Conservation (phyloP, 2,329 filamentous ascomycete species). For the Verticillium nonalfalfae region DNA sequence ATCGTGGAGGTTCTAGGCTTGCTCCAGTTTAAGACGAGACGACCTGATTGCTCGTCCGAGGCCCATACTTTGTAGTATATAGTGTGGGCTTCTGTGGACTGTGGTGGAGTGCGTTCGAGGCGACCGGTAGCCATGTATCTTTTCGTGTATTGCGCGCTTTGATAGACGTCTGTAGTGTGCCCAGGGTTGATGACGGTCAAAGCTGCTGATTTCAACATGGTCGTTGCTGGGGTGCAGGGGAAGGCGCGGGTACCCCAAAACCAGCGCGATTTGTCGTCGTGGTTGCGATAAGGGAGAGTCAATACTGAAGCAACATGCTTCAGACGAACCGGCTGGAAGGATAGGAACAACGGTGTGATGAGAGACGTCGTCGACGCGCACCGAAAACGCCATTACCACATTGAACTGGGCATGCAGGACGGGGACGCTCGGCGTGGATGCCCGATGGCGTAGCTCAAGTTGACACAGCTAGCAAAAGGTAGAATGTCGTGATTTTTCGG, state of each 20-base stretch:
- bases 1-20: not conserved
- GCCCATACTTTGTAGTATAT: not conserved
- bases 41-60: not conserved
- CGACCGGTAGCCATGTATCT: not conserved
- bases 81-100: not conserved
- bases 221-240: not conserved
- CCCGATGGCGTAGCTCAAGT: conserved; percentile 6
- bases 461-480: not conserved
- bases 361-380: not conserved
- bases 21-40: not conserved
- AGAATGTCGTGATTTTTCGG: not conserved
- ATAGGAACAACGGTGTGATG: not conserved
- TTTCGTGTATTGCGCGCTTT: not conserved
- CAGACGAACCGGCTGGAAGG: not conserved
- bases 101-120: not conserved
- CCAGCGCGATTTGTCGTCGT: not conserved
- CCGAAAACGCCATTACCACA: not conserved
- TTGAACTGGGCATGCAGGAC: not conserved
- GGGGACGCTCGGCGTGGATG: conserved; percentile 2
- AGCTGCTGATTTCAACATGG: not conserved
- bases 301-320: not conserved
- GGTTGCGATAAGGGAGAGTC: not conserved
- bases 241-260: not conserved
- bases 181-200: not conserved
- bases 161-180: not conserved